Base-by-base conservation (phyloP, 306 rosid species). In the Lotus japonicus region DNA sequence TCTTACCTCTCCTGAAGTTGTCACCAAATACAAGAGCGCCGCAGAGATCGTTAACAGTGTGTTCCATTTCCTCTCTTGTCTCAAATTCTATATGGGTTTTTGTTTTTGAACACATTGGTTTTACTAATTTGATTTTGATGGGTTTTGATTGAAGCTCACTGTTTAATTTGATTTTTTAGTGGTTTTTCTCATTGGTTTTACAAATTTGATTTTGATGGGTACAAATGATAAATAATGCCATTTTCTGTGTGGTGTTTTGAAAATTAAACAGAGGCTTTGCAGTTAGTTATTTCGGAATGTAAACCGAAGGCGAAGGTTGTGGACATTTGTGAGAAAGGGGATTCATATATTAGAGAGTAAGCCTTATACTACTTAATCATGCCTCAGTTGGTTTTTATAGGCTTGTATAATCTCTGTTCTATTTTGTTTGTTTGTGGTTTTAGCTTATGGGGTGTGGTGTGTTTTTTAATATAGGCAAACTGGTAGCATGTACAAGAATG, bases 261-360 rank as follows among this genome's bases (percentile, higher is more conserved):
- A n/a, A n/a, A n/a, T n/a, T n/a, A n/a, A n/a, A n/a, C 79, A 88
- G 96, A 83, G 94, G 97, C 96, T 48, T 64, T 92, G 96, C 89
- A 86, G 77, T 71, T 82, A 51, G 96, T 86, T 26, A 3, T 89
- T 63, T 80, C 96, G 14, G 88, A 88, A 76, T 86, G 95, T 69
- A 94, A 88, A 53, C 95, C 95, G 0, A 88, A 90, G 74, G 90
- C 81, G 0, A 94, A 92, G 84, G 57, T 89, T 71, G 96, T 92
- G 15, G 96, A 89, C 77, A 43, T 92, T 41, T 92, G 96, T 6
- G 97, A 89, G 80, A 88, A 77, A 57, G 96, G 91, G 9, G 98
- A 92, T 73, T 75, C 91, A 3, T 92, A 42, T 39, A 84, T 84
- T 31, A 82, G 96, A 84, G 96, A 92, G 94, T 92, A 73, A 85